A percentile compares a stretch with the other conserved stretches of the same genome.
These are phyloP conservation scores for Leptodontidium sp. DNA, from an alignment of 2,329 filamentous ascomycete genomes.

Conservation along the genomic window DNA sequence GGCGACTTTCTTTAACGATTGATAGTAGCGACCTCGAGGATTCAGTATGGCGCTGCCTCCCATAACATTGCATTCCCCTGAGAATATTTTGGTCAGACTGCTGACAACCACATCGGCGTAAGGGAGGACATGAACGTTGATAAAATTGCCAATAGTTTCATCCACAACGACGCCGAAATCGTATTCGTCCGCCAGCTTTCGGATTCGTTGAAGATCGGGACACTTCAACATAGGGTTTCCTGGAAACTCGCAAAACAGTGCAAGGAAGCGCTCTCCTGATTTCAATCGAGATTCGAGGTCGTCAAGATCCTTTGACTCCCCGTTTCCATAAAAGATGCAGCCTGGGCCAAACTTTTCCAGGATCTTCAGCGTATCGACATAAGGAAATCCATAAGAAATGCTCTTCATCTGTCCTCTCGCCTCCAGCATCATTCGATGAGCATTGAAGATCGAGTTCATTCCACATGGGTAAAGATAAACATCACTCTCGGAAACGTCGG, in stretches of 20 bases:
- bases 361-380: conserved; percentile 95
- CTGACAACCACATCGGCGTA: conserved; percentile 92
- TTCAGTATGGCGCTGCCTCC: conserved; percentile 78
- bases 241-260: conserved; percentile 93
- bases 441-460: conserved; percentile 95
- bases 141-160: conserved; percentile 95
- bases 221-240: conserved; percentile 89
- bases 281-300: conserved; percentile 78
- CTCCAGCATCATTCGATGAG: conserved; percentile 77
- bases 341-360: conserved; percentile 94
- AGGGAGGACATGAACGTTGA: conserved; percentile 92
- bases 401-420: conserved; percentile 73
- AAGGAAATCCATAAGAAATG: conserved; percentile 95
- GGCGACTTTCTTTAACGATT: conserved; percentile 71
- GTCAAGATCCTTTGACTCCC: conserved; percentile 79
- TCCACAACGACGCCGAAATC: conserved; percentile 92
- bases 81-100: conserved; percentile 96
- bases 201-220: conserved; percentile 85
- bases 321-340: conserved; percentile 86
- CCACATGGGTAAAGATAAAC: conserved; percentile 89
- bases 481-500: conserved; percentile 80
- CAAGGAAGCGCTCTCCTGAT: conserved; percentile 78
- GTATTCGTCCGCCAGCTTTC: conserved; percentile 79
- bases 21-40: conserved; percentile 74
- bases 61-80: conserved; percentile 98